These are phyloP conservation scores for Orbilia javanica DNA, from an alignment of 2,329 filamentous ascomycete genomes.

Conservation along the genomic window DNA sequence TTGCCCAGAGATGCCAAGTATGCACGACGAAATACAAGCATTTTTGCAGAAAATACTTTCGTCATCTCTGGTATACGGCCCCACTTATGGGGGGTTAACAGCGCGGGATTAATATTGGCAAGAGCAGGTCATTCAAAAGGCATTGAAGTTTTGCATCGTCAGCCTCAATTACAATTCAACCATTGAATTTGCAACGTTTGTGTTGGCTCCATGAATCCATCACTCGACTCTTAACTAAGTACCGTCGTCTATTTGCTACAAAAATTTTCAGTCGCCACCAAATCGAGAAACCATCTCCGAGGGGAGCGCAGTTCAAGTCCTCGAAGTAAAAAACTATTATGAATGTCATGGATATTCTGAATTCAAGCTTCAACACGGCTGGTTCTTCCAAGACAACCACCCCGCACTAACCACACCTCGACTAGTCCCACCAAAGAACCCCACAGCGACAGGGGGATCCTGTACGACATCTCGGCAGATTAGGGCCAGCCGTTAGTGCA, in stretches of 20 bases:
- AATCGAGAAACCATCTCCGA: slow-evolving; percentile 31
- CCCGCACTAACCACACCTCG: slow-evolving; percentile 24
- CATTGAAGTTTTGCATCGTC: neutral
- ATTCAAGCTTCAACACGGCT: neutral
- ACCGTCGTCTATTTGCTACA: too few relatives aligned
- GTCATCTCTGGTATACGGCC: neutral
- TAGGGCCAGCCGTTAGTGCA: slow-evolving; percentile 55
- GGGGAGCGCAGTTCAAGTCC: slow-evolving; percentile 1
- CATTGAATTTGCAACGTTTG: neutral
- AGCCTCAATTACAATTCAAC: neutral
- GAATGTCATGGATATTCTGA: too few relatives aligned
- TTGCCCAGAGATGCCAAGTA: slow-evolving; percentile 30
- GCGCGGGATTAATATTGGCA: too few relatives aligned
- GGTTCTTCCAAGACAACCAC: neutral
- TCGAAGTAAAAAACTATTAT: slow-evolving; percentile 1
- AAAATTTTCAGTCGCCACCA: neutral
- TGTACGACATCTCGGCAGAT: slow-evolving; percentile 53
- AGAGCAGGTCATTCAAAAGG: too few relatives aligned
- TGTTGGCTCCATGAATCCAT: neutral
- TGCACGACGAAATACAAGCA: slow-evolving; percentile 38
- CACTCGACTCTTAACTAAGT: too few relatives aligned
- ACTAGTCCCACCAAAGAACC: slow-evolving; percentile 8
- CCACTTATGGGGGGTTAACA: too few relatives aligned
- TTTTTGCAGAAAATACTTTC: slow-evolving; percentile 21
- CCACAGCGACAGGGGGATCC: slow-evolving; percentile 31